These are phyloP conservation scores for Theobroma cacao DNA, from an alignment of 345 rosid species.

Conservation along the genomic window DNA sequence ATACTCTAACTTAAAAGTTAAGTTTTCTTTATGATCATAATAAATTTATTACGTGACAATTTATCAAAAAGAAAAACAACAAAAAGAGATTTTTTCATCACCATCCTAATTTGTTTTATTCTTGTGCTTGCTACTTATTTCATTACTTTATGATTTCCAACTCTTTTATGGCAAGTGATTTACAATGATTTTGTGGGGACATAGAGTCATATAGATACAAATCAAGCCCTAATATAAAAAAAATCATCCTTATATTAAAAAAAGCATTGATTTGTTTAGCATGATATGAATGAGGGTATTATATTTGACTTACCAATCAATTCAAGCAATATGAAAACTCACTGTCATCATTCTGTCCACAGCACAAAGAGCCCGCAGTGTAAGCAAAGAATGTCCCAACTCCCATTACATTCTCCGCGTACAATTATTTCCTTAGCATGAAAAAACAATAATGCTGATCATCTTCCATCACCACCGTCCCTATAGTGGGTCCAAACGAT, in stretches of 20 bases:
- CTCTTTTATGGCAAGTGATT: too few relatives aligned
- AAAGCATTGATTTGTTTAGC: neutral
- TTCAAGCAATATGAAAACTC: neutral
- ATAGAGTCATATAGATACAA: neutral
- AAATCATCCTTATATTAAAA: neutral
- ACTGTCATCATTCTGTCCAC: conserved; percentile 12
- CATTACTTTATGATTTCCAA: too few relatives aligned
- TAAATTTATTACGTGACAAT: too few relatives aligned
- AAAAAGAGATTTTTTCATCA: too few relatives aligned
- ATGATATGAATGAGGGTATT: neutral
- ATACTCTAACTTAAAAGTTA: too few relatives aligned
- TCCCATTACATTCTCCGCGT: neutral
- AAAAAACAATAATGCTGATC: neutral
- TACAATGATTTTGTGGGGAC: too few relatives aligned
- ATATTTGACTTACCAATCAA: neutral
- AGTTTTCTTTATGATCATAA: too few relatives aligned
- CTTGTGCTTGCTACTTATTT: neutral
- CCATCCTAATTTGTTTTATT: too few relatives aligned
- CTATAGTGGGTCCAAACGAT: neutral
- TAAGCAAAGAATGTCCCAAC: neutral
- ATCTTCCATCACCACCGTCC: neutral
- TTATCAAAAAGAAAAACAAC: too few relatives aligned
- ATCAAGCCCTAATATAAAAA: neutral
- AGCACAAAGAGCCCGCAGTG: neutral
- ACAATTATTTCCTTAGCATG: neutral